A percentile compares a stretch with the other conserved stretches of the same genome.
Conservation (phyloP, 495 filamentous ascomycete genomes). For the Pseudoneurospora amorphoporcata region DNA sequence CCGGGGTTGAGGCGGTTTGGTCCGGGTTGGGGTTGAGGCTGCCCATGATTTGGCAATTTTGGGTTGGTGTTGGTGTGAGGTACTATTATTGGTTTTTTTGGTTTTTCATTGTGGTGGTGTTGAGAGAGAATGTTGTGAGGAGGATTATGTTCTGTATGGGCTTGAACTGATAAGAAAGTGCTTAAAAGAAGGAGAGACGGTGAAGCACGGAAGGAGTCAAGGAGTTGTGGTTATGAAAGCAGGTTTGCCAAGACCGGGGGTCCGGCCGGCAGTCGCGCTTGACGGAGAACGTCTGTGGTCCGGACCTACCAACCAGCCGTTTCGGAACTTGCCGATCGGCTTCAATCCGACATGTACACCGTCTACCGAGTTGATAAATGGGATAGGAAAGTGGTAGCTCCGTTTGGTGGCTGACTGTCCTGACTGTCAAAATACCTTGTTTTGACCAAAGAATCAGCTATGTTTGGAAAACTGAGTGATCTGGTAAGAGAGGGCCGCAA, state of each 20-base stretch:
- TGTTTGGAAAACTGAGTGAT: background rate
- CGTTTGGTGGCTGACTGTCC: background rate
- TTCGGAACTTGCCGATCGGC: background rate
- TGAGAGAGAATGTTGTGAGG: background rate
- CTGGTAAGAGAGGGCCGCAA: no score
- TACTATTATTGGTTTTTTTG: no score
- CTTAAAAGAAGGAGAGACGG: background rate
- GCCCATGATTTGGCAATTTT: slow-evolving; percentile 13
- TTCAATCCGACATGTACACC: background rate
- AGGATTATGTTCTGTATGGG: no score
- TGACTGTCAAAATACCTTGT: no score
- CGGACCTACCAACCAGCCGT: background rate
- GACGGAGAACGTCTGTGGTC: background rate
- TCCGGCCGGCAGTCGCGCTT: background rate
- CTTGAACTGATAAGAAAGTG: background rate
- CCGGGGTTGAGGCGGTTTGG: background rate
- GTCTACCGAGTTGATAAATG: background rate
- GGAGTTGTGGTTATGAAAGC: background rate
- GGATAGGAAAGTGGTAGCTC: background rate
- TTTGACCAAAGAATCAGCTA: background rate
- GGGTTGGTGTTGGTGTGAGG: background rate
- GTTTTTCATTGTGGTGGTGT: background rate
- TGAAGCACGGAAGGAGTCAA: background rate
- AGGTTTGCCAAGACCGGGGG: background rate
- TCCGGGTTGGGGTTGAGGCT: background rate